Base-by-base conservation (phyloP, 768 basidiomycete genomes). In the Lactarius trivialis region DNA sequence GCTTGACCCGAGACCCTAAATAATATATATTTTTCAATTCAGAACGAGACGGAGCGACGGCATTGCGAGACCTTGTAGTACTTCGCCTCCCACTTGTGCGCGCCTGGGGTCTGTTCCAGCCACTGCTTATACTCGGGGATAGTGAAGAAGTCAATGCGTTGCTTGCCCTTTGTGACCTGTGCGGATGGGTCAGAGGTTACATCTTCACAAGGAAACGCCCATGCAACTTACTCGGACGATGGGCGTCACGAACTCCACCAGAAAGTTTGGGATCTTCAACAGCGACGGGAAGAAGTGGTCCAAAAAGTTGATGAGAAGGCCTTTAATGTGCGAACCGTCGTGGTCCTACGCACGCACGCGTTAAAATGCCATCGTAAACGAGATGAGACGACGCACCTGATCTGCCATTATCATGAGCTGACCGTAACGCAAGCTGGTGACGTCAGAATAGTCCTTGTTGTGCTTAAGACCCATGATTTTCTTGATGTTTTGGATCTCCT, bases 241-340 rank as follows among this genome's bases (percentile, higher is more conserved):
- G 2, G 97, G 97, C 0, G 97, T 99, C 43, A 99, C 91, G 73
- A 99, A 99, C 71, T 99, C 97, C 39, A 98, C 91, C 55, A 99
- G 77, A 76, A 99, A 99, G 62, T 89, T 86, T 0, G 92, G 89
- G 19, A 97, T 75, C 72, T 87, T 93, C 60, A 99, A 81, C 24
- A 99, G 78, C 2, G 96, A 97, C 0, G 97, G 97, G 74, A 89
- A 98, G 74, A 94, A 98, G 72, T 95, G 89, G 70, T 98, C 97
- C 63, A 99, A 77, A 73, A 94, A 98, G 75, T 99, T 99, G 77
- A 99, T 95, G 54, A 99, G 81, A 8, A 98, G 83, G n/a, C 97
- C 97, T 74, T 99, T 99, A 77, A 99, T 99, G 76, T 99, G 97
- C n/a, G 97, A 98, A 56, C 97, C 97, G 75, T 99, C 97, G 76